Evolutionary conservation across 129 eudicot species (phyloP), one percentile per base, ranked within the genome.

Genomic region (Pittosporum tobira): DNA sequence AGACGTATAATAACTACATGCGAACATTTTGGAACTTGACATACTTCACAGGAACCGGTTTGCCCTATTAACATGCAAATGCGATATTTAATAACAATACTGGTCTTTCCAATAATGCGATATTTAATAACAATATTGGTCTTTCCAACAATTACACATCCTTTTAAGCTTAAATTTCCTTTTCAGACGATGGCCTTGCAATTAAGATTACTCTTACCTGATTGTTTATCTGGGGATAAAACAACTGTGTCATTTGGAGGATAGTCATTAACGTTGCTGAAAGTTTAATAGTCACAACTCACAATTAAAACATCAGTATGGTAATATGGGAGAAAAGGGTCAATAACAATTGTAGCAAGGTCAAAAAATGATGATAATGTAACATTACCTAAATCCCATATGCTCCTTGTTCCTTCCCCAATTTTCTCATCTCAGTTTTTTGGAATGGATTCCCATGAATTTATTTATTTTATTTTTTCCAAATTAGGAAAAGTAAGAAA

Each of bases 1-100:
- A 40, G 21, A 36, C 43, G 55, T 19, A 37, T 15, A n/a, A 4
- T 16, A 42, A 38, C 37, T 67, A 90, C 97, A 89, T 90, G 75
- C 95, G 97, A 48, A 90, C 97, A 73, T 90, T 90, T 66, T 90
- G 97, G 68, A 90, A 91, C 78, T 91, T 91, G 48, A 91, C 98
- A 70, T 91, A 91, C 78, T 91, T 91, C 73, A 91, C 57, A 46
- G 75, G 63, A n/a, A 83, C 79, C 25, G 96, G 98, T 64, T 81
- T 86, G 56, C 95, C 98, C 96, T 91, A 65, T 50, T 78, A 64
- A 46, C 11, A 29, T 28, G 6, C 1, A 28, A 13, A 28, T 16
- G 9, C 5, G 12, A 51, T 51, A 23, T 24, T 51, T 23, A 26
- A 40, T 40, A 1, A n/a, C 18, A 2, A 2, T 10, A 51, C 2